Evolutionary conservation across 768 basidiomycete species (phyloP), one percentile per base, ranked within the genome.

Genomic region (Boletellus sp.): DNA sequence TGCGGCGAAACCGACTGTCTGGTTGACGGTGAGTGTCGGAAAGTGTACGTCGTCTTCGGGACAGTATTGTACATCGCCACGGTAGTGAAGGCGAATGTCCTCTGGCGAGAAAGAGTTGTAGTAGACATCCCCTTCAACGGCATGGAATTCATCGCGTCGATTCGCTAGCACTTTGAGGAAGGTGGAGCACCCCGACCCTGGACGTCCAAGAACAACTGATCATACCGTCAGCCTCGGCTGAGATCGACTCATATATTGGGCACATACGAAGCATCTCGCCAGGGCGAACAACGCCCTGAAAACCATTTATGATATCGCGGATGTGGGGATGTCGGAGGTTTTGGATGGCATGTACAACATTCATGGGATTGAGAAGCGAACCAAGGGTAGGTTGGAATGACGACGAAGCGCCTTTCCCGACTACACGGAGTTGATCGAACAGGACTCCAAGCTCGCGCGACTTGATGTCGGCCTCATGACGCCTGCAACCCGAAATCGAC

Each of bases 121-220:
- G 41, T 74, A 70, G 3, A 93, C 78, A 0, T 84, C 73, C 22
- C 92, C 92, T 31, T 80, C 67, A 17, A 94, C 78, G 2, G 71
- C 62, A 49, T 88, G 75, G 58, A 77, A 94, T 51, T 85, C 85
- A 3, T 73, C 71, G 1, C 83, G 79, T 54, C 84, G 81, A 62
- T 94, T 93, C 16, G 92, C 78, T 42, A 95, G 77, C 0, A 78
- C 77, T 66, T 92, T 92, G 47, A 96, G 78, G 42, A 96, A 74
- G 0, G 93, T 91, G 24, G 79, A 83, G 64, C 92, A 94, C 3
- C 93, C 92, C 0, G 89, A 83, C 13, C 87, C 87, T 1, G 92
- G 92, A 26, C 90, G 78, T 20, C 92, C 92, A 22, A 94, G 78
- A 11, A 93, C 91, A 15, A 94, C 87, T 87, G 58, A 5, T 48